These are phyloP conservation scores for Plenodomus lindquistii DNA, from an alignment of 2,329 filamentous ascomycete genomes.

Conservation along the genomic window DNA sequence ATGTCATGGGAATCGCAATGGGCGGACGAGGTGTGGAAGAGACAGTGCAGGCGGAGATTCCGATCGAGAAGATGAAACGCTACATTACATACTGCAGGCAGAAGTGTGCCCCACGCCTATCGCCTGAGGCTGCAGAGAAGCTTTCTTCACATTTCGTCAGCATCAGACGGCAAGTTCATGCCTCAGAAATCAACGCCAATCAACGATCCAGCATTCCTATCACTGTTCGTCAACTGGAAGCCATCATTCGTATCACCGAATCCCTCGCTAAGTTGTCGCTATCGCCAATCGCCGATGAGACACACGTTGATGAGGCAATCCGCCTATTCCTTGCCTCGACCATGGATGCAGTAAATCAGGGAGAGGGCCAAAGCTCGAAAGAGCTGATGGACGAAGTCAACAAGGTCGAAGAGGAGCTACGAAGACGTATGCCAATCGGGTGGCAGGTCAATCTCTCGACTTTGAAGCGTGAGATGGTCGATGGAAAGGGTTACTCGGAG, in stretches of 20 bases:
- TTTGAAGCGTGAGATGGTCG: slow-evolving; percentile 86
- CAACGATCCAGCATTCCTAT: slow-evolving; percentile 93
- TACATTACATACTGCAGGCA: slow-evolving; percentile 98
- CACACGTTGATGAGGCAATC: slow-evolving; percentile 96
- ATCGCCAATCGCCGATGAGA: slow-evolving; percentile 82
- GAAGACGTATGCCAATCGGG: slow-evolving; percentile 85
- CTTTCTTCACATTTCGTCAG: slow-evolving; percentile 96
- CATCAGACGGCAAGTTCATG: slow-evolving; percentile 91
- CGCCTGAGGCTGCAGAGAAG: slow-evolving; percentile 89
- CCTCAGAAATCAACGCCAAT: slow-evolving; percentile 86
- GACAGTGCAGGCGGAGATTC: slow-evolving; percentile 81
- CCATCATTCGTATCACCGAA: slow-evolving; percentile 95
- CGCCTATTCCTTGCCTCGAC: slow-evolving; percentile 93
- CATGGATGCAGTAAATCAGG: slow-evolving; percentile 96
- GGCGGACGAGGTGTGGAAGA: slow-evolving; percentile 82
- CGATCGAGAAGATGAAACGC: slow-evolving; percentile 94
- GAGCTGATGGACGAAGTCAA: slow-evolving; percentile 89
- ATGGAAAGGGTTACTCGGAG: slow-evolving; percentile 87
- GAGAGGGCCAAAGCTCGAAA: slow-evolving; percentile 74
- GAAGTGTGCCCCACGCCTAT: slow-evolving; percentile 89
- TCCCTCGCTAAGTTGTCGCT: slow-evolving; percentile 90
- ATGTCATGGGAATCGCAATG: slow-evolving; percentile 98
- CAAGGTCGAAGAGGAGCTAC: slow-evolving; percentile 86
- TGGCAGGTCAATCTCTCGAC: slow-evolving; percentile 93
- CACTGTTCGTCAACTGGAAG: slow-evolving; percentile 94